These are phyloP conservation scores for Elongisporangium senticosum DNA, from an alignment of 352 stramenopile genomes.

Conservation along the genomic window DNA sequence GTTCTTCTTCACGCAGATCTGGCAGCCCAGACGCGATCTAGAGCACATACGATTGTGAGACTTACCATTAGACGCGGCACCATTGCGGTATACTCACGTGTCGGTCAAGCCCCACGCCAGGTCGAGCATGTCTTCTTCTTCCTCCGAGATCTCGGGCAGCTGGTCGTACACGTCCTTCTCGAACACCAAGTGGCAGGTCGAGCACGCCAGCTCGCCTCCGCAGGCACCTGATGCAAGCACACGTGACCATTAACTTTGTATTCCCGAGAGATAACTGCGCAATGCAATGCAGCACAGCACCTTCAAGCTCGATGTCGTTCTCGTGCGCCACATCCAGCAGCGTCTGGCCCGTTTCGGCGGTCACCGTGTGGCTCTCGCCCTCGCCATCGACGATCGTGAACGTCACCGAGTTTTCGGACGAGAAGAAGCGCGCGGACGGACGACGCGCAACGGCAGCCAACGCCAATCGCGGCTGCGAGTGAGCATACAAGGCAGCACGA, in stretches of 20 bases:
- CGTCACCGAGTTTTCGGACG: conserved; percentile 40
- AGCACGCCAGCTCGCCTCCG: conserved; percentile 91
- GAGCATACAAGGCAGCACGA: neutral
- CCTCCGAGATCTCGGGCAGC: conserved; percentile 85
- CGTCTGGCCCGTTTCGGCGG: conserved; percentile 65
- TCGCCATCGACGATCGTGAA: conserved; percentile 84
- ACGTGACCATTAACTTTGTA: neutral
- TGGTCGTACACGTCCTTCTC: conserved; percentile 85
- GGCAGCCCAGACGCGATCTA: conserved; percentile 83
- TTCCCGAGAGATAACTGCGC: neutral
- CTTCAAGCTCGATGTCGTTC: conserved; percentile 92
- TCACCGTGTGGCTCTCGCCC: conserved; percentile 60
- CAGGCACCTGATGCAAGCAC: conserved; percentile 62
- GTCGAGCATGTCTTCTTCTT: conserved; percentile 96
- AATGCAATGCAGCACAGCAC: conserved; percentile 9
- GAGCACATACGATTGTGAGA: conserved; percentile 1
- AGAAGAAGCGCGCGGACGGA: conserved; percentile 26
- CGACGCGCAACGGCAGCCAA: neutral
- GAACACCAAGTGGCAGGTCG: conserved; percentile 92
- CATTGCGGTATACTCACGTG: conserved; percentile 54
- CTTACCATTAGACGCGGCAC: neutral
- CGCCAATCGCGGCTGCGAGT: neutral
- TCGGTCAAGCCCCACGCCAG: conserved; percentile 91
- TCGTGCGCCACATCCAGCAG: conserved; percentile 90
- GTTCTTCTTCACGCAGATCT: conserved; percentile 86